These are phyloP conservation scores for Sordariomycetes sp. DNA, from an alignment of 2,329 filamentous ascomycete species.

Conservation along the genomic window DNA sequence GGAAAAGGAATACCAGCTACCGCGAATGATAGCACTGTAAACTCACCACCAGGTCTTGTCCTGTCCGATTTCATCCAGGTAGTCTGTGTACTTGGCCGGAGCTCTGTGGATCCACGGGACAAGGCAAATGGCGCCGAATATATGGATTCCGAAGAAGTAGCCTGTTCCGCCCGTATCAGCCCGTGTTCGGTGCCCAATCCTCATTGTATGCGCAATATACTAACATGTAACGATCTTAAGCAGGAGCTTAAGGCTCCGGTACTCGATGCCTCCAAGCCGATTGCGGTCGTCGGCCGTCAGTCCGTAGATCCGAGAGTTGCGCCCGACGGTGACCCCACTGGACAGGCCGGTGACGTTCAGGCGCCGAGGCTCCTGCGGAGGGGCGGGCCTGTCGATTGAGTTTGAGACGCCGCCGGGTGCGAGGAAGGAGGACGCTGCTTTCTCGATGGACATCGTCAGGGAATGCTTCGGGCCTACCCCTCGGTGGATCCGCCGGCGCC, in stretches of 20 bases:
- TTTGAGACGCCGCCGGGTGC: slow-evolving; percentile 23
- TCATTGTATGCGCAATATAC: no score
- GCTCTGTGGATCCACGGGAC: slow-evolving; percentile 68
- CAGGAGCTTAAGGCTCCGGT: slow-evolving; percentile 79
- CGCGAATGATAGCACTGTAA: no score
- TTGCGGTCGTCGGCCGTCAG: slow-evolving; percentile 85
- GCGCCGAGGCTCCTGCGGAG: not conserved
- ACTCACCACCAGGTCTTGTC: slow-evolving; percentile 60
- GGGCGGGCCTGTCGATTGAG: slow-evolving; percentile 15
- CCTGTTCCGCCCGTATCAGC: no score
- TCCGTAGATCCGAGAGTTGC: slow-evolving; percentile 87
- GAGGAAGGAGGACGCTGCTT: slow-evolving; percentile 10
- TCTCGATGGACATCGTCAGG: not conserved
- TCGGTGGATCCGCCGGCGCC: no score
- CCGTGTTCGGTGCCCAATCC: no score
- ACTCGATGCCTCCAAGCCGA: slow-evolving; percentile 92
- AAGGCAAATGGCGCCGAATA: slow-evolving; percentile 63
- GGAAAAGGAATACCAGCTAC: no score
- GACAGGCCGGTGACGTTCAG: slow-evolving; percentile 80
- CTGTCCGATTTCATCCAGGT: slow-evolving; percentile 53
- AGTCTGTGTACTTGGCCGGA: slow-evolving; percentile 46
- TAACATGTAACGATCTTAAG: slow-evolving; percentile 68
- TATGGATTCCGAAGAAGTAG: slow-evolving; percentile 77
- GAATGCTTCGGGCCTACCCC: no score
- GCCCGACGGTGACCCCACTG: slow-evolving; percentile 82